Conservation (phyloP, 495 filamentous ascomycete genomes). For the Trichoderma asperelloides region DNA sequence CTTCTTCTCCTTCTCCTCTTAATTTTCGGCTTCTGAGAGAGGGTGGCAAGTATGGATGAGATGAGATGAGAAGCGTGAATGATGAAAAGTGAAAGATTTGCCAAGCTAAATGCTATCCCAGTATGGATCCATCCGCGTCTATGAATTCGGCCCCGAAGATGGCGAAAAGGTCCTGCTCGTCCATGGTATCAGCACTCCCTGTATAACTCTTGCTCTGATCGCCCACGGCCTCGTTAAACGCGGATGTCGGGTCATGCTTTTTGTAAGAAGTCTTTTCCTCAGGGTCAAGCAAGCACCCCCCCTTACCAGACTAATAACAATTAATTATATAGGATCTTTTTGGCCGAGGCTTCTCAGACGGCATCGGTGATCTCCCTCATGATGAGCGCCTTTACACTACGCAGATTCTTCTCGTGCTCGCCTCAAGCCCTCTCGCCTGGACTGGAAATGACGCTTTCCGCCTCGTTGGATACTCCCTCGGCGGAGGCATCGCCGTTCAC, state of each 20-base stretch:
- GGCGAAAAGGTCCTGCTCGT: conserved; percentile 73
- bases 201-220: conserved; percentile 58
- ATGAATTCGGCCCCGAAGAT: conserved; percentile 81
- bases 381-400: conserved; percentile 65
- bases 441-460: conserved; percentile 52
- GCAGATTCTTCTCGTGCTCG: conserved; percentile 62
- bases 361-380: conserved; percentile 57
- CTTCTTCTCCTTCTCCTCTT: too few relatives aligned
- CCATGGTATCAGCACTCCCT: conserved; percentile 82
- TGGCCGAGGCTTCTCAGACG: conserved; percentile 70
- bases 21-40: background rate
- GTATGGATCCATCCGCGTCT: conserved; percentile 73
- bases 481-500: conserved; percentile 67
- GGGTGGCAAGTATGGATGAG: background rate
- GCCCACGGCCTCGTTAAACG: conserved; percentile 57
- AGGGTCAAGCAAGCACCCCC: background rate
- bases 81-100: conserved; percentile 29
- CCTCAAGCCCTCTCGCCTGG: conserved; percentile 64
- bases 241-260: conserved; percentile 77
- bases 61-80: background rate
- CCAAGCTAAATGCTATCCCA: conserved; percentile 33
- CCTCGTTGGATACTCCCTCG: conserved; percentile 76
- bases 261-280: conserved; percentile 29
- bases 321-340: conserved; percentile 49
- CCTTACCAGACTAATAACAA: background rate